Evolutionary conservation across 768 basidiomycete species (phyloP), one percentile per base, ranked within the genome.

Genomic region (Pulveroboletus sp.): DNA sequence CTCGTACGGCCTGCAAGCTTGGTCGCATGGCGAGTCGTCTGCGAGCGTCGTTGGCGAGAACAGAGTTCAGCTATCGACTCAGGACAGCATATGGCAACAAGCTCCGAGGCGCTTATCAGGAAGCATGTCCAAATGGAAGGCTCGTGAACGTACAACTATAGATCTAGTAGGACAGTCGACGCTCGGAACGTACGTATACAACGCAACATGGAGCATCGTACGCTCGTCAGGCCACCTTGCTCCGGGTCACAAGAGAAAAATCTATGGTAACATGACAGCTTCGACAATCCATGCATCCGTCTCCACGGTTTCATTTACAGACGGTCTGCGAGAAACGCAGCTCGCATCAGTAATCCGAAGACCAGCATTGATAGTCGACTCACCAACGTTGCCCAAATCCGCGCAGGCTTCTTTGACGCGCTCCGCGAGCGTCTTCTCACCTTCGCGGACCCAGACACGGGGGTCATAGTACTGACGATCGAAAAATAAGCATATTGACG

Each of bases 381-480:
- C 53, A 80, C 80, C 59, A 50, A 74, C 69, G 67, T 82, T 91
- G 58, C 86, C 90, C 52, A 99, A 80, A 72, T 99, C 95, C 38
- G 69, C 59, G 73, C 92, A 93, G n/a, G 95, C 93, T 69, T 89
- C 86, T 73, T 93, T 90, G 74, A 96, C 91, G 65, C 95, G 91
- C 55, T 69, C 79, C 42, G 69, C 41, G 58, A 98, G 80, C 17
- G 93, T 95, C 83, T 94, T 93, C 77, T 98, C 93, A 58, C 94
- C 94, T 73, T 96, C 93, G 63, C 95, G 89, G 44, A 99, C 93
- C 95, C 95, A 99, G 52, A 94, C 86, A 76, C 95, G 90, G 43
- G 93, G 94, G 70, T 95, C 93, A 73, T 95, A 95, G 77, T 70
- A 86, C 87, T 88, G 55, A 12, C 17, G 30, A 36, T 9, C 17